Percentiles rank a stretch among this genome's conserved stretches.
Conservation (phyloP, 495 filamentous ascomycete genomes). For the Aspergillus incahuasiensis region DNA sequence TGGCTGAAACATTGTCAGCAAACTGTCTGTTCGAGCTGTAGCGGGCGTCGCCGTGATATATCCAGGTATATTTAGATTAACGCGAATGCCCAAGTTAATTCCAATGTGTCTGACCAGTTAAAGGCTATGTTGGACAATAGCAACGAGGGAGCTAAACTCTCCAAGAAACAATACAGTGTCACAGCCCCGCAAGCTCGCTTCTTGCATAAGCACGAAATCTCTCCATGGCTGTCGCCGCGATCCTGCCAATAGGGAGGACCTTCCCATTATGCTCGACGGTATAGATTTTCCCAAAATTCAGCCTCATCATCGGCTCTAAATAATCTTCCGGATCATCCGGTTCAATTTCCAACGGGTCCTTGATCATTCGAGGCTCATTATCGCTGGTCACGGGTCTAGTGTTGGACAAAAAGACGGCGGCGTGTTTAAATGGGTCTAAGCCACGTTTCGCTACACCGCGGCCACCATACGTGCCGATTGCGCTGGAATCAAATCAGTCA, state of each 20-base stretch:
- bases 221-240: conserved; percentile 21
- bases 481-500: conserved; percentile 10
- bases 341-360: conserved; percentile 28
- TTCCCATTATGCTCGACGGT: conserved; percentile 46
- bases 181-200: neutral
- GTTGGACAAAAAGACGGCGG: conserved; percentile 31
- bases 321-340: conserved; percentile 16
- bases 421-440: conserved; percentile 29
- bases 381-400: neutral
- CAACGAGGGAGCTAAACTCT: no score
- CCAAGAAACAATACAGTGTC: no score
- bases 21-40: no score
- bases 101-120: no score
- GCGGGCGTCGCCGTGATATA: no score
- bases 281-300: conserved; percentile 46
- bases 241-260: conserved; percentile 31
- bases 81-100: no score
- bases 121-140: no score
- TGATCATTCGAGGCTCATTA: conserved; percentile 25
- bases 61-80: no score
- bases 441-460: conserved; percentile 30
- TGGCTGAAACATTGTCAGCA: no score
- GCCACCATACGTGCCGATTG: conserved; percentile 36
- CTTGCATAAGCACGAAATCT: conserved; percentile 23
- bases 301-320: conserved; percentile 34